Evolutionary conservation across 768 basidiomycete species (phyloP), one percentile per base, ranked within the genome.

Genomic region (Tricholoma terreum): DNA sequence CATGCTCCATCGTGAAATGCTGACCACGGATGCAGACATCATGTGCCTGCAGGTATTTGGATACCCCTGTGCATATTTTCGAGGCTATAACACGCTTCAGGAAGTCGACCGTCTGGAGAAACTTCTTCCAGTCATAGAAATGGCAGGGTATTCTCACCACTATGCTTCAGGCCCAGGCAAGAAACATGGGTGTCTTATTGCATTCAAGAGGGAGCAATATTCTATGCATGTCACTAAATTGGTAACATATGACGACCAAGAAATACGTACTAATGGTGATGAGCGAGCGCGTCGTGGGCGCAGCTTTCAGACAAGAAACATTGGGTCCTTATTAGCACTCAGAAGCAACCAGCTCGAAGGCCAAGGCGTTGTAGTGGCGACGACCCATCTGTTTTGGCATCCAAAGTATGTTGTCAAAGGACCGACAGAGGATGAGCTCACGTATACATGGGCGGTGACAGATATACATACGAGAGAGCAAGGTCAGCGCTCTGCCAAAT

Each of bases 351-450:
- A 70, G 8, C 63, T 75, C 14, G 63, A 73, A 24, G 57, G 66
- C 6, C 72, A 76, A 36, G 92, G 94, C 4, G 70, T 92, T 33
- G 73, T 96, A 38, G 74, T 95, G 12, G 92, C 85, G 2, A 97
- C 95, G 1, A 94, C 94, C 0, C 95, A 98, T 74, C 75, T 96
- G 21, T 98, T 97, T 71, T 98, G 95, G 95, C 94, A 96, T 72
- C 94, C 94, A 5, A 82, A 80, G 86, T 93, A 71, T 57, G 82
- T 75, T 61, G 31, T 42, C 34, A n/a, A 17, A 17, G n/a, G 15
- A n/a, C 27, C n/a, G 15, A 30, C 27, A 31, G 46, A 49, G n/a
- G n/a, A 31, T 49, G 30, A n/a, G 22, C 46, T 49, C 15, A 33
- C 49, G 42, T 52, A 12, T 17, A 36, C 56, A 40, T 50, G 45